Evolutionary conservation across 148 eudicot species (phyloP).

Genomic region (Camellia sinensis): DNA sequence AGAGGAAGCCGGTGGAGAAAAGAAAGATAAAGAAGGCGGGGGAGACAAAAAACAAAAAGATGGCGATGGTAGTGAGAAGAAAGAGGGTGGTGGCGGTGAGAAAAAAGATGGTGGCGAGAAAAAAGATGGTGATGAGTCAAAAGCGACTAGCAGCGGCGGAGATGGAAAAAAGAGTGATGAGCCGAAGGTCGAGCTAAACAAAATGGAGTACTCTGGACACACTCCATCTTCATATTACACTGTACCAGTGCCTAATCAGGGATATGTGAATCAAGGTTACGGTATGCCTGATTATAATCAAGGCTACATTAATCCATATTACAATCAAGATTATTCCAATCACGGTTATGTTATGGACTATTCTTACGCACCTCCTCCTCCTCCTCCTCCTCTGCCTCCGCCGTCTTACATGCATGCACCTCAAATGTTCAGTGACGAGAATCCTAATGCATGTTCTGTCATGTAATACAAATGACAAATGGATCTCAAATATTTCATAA

Average conservation of each 20-base stretch:
- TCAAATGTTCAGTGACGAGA: conserved; percentile 16
- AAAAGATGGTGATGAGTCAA: conserved; percentile 23
- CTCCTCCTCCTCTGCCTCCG: neutral
- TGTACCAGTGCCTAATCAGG: too few species aligned
- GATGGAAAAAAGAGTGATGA: conserved; percentile 29
- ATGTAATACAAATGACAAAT: neutral
- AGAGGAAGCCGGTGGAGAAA: conserved; percentile 35
- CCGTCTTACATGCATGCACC: neutral
- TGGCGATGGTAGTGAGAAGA: neutral
- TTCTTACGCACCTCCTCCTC: conserved; percentile 4
- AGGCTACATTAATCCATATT: neutral
- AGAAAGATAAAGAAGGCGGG: conserved; percentile 19
- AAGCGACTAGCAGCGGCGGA: conserved; percentile 22
- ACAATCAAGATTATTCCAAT: conserved; percentile 4
- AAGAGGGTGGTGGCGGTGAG: conserved; percentile 4
- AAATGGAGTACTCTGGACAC: conserved; percentile 20
- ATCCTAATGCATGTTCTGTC: conserved; percentile 14
- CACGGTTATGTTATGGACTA: neutral
- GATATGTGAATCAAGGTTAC: neutral
- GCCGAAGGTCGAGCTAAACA: conserved; percentile 37
- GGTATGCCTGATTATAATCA: neutral
- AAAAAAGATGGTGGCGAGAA: conserved; percentile 24
- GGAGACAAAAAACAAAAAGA: conserved; percentile 7
- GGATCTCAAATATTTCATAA: conserved; percentile 6
- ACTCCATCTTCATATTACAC: neutral